Percentiles rank a stretch among this genome's conserved stretches.
These are phyloP conservation scores for Nematocida sp. DNA, from an alignment of 371 early-diverging fungal species.

Conservation along the genomic window DNA sequence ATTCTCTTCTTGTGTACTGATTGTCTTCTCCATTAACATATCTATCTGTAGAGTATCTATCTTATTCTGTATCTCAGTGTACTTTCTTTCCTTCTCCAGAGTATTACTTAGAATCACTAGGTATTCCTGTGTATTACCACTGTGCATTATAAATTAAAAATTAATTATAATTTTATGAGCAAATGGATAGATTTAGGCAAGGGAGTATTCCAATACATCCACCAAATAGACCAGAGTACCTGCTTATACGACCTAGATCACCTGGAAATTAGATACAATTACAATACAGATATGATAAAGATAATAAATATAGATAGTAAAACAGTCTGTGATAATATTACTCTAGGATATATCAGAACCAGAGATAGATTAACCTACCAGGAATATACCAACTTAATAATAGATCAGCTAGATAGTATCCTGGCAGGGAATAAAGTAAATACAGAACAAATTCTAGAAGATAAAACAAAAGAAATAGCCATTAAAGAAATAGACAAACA, in stretches of 20 bases:
- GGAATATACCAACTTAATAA: slow-evolving; percentile 44
- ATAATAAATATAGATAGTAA: slow-evolving; percentile 47
- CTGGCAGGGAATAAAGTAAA: not conserved
- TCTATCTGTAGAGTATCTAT: slow-evolving; percentile 36
- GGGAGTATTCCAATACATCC: not conserved
- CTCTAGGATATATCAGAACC: slow-evolving; percentile 36
- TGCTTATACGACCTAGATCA: slow-evolving; percentile 55
- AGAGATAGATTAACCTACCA: slow-evolving; percentile 44
- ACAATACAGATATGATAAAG: slow-evolving; percentile 13
- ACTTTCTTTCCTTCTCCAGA: slow-evolving; percentile 25
- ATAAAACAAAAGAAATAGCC: not conserved
- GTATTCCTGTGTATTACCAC: not conserved
- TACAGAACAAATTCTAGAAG: not conserved
- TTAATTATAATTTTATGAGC: slow-evolving; percentile 24
- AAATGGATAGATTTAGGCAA: not conserved
- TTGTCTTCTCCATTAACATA: slow-evolving; percentile 4
- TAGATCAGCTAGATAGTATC: slow-evolving; percentile 50
- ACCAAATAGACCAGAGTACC: slow-evolving; percentile 45
- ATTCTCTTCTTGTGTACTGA: slow-evolving; percentile 9
- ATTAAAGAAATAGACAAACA: slow-evolving; percentile 40
- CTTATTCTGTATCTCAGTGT: slow-evolving; percentile 38
- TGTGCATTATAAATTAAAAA: slow-evolving; percentile 8
- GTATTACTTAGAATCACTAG: slow-evolving; percentile 17
- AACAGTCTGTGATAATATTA: slow-evolving; percentile 42
- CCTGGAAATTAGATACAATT: slow-evolving; percentile 49